Conservation (phyloP, 2,329 filamentous ascomycete genomes). For the Stachybotrys chlorohalonatus region DNA sequence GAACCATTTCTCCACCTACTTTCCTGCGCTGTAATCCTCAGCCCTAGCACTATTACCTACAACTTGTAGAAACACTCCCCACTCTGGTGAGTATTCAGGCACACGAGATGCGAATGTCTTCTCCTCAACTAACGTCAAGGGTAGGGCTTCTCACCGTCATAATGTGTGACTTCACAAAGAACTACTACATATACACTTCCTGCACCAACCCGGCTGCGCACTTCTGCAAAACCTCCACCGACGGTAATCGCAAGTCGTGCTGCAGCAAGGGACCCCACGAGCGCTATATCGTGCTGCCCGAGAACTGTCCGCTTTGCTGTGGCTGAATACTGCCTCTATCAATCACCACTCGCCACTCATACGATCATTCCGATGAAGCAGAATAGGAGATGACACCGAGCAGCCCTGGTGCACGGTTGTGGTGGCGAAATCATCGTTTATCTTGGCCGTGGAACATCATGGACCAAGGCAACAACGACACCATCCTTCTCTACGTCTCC, state of each 20-base stretch:
- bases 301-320: constrained; percentile 42
- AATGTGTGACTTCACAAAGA: constrained; percentile 62
- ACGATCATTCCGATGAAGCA: no score
- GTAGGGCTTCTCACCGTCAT: constrained; percentile 6
- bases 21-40: neutral
- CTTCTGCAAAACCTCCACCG: constrained; percentile 61
- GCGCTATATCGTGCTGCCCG: constrained; percentile 61
- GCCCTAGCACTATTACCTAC: neutral
- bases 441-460: no score
- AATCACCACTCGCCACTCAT: neutral
- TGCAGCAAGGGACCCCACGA: constrained; percentile 62
- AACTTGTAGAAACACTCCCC: neutral
- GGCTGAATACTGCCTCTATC: constrained; percentile 16
- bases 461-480: no score
- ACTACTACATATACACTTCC: constrained; percentile 68
- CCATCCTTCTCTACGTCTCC: no score
- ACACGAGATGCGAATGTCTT: neutral
- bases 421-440: no score
- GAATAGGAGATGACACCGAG: neutral
- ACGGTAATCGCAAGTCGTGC: constrained; percentile 50
- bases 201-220: constrained; percentile 61
- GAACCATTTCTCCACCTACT: neutral
- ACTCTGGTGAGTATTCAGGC: neutral
- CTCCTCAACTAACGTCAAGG: neutral
- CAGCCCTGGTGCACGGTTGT: neutral